These are phyloP conservation scores for Colletotrichum brevisporum DNA, from an alignment of 2,329 filamentous ascomycete species.

Conservation along the genomic window DNA sequence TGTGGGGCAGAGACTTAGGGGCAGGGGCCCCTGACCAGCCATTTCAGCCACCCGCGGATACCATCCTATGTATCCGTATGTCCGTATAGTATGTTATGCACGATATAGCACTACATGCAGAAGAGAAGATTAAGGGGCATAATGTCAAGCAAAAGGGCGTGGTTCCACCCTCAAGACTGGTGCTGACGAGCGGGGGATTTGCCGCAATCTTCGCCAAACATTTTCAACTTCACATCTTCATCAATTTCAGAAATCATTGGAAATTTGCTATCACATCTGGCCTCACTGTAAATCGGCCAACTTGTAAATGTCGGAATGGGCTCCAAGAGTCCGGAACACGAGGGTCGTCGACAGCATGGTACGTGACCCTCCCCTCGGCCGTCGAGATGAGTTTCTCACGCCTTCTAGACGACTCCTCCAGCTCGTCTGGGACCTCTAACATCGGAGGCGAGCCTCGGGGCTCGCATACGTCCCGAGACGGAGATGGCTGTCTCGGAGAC, in stretches of 20 bases:
- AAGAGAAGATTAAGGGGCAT: too few species aligned
- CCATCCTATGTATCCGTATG: too few species aligned
- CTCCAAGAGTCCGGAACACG: background rate
- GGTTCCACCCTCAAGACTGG: too few species aligned
- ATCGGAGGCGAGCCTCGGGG: background rate
- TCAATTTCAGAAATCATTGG: background rate
- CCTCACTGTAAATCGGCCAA: background rate
- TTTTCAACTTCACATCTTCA: background rate
- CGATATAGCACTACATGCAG: too few species aligned
- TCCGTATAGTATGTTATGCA: too few species aligned
- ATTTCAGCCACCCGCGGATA: background rate
- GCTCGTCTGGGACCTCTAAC: background rate
- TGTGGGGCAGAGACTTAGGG: slow-evolving; percentile 26
- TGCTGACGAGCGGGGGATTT: too few species aligned
- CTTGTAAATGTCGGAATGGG: slow-evolving; percentile 3
- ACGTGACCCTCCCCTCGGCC: background rate
- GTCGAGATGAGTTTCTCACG: background rate
- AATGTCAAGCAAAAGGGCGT: too few species aligned
- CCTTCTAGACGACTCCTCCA: background rate
- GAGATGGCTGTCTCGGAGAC: slow-evolving; percentile 1
- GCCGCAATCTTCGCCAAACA: background rate
- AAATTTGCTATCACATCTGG: background rate
- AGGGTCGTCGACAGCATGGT: background rate
- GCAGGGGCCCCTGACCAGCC: slow-evolving; percentile 5
- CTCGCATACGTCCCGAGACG: slow-evolving; percentile 1